phyloP scores from a whole-genome alignment of 441 rosid species.

The Rhodomyrtus psidioides region DNA sequence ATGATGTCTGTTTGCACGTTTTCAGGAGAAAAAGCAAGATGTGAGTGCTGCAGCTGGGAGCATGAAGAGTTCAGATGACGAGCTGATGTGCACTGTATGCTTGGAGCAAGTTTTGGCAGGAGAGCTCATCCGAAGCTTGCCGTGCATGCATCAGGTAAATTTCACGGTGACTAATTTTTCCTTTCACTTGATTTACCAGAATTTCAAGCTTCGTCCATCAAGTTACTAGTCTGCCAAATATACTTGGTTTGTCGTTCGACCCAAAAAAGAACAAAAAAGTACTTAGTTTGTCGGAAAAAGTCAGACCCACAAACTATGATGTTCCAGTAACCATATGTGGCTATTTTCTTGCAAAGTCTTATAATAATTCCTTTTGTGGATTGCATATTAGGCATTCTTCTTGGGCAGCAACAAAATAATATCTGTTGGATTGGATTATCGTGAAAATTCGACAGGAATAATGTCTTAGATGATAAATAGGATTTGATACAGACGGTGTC shows the following conservation, averaged over 20 bases:
- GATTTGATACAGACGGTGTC: neutral
- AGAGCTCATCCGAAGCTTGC: conserved; percentile 72
- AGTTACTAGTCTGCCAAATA: neutral
- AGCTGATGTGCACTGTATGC: conserved; percentile 81
- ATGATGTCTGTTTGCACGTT: neutral
- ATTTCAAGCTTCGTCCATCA: neutral
- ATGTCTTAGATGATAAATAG: neutral
- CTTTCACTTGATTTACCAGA: neutral
- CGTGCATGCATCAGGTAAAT: conserved; percentile 77
- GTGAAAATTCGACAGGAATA: neutral
- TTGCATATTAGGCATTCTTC: neutral
- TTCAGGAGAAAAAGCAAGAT: conserved; percentile 50
- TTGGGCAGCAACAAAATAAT: neutral
- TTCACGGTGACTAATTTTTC: neutral
- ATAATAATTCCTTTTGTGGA: neutral
- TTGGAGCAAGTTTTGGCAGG: conserved; percentile 76
- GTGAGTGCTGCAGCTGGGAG: conserved; percentile 16
- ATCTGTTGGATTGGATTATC: neutral
- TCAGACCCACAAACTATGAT: neutral
- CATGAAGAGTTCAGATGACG: conserved; percentile 50
- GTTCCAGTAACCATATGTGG: neutral
- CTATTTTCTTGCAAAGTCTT: neutral
- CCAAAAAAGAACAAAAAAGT: too few species aligned
- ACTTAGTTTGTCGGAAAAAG: neutral
- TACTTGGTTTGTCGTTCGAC: neutral